Evolutionary conservation across 2,329 filamentous ascomycete species (phyloP).

Genomic region (Aureobasidium pullulans): DNA sequence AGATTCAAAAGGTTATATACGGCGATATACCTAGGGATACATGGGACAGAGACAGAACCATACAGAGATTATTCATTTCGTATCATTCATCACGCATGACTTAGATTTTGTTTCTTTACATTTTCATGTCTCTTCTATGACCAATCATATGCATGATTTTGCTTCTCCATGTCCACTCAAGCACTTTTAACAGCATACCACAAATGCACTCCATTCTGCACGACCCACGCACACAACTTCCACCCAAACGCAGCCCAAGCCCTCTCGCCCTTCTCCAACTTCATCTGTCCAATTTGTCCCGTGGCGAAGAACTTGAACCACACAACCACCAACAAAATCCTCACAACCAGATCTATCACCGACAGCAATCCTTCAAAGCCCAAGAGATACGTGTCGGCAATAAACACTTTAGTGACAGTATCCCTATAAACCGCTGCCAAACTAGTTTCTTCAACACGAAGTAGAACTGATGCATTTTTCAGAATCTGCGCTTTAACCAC

Average conservation of each 20-base stretch:
- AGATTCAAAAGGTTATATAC: neutral
- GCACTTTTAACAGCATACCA: neutral
- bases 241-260: neutral
- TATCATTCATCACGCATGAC: too few species aligned
- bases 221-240: neutral
- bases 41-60: neutral
- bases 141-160: neutral
- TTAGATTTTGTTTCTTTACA: too few species aligned
- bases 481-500: neutral
- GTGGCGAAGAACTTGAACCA: neutral
- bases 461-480: neutral
- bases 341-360: neutral
- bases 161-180: neutral
- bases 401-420: conserved; percentile 33
- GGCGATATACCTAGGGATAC: neutral
- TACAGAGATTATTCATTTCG: too few species aligned
- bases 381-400: conserved; percentile 31
- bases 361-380: conserved; percentile 12
- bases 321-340: neutral
- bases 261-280: neutral
- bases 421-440: conserved; percentile 27
- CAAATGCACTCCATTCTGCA: neutral
- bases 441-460: too few species aligned
- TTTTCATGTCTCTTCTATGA: too few species aligned
- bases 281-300: neutral